Percentiles rank a stretch among this genome's conserved stretches.
These are phyloP conservation scores for Xerocomus amazonicus DNA, from an alignment of 1,284 basidiomycete species.

Conservation along the genomic window DNA sequence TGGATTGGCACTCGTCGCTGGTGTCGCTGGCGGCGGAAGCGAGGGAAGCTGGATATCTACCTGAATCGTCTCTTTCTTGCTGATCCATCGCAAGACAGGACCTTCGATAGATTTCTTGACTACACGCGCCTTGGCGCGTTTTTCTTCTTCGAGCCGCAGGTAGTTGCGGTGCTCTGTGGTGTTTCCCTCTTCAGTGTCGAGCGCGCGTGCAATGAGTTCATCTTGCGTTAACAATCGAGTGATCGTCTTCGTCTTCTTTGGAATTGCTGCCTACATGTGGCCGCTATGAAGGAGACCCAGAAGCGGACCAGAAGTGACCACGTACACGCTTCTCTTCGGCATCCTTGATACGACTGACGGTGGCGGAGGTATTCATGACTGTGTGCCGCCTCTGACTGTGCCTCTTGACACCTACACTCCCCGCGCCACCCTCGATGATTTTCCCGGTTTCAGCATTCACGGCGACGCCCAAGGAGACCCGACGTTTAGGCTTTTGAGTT, in stretches of 20 bases:
- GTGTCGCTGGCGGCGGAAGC: constrained; percentile 1
- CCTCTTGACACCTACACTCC: constrained; percentile 39
- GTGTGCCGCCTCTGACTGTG: constrained; percentile 66
- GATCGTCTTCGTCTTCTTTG: constrained; percentile 56
- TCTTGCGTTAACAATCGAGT: constrained; percentile 64
- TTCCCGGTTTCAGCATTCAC: constrained; percentile 59
- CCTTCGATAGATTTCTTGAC: constrained; percentile 62
- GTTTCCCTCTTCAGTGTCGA: constrained; percentile 84
- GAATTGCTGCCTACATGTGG: constrained; percentile 47
- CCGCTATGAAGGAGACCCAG: constrained; percentile 3
- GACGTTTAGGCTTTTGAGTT: constrained; percentile 42
- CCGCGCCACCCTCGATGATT: constrained; percentile 36
- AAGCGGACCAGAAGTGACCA: not conserved
- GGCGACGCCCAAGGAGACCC: constrained; percentile 50
- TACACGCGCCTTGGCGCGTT: constrained; percentile 63
- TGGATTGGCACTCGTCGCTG: constrained; percentile 5
- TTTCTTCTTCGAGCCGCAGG: constrained; percentile 76
- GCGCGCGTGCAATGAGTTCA: constrained; percentile 75
- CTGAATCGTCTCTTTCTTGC: constrained; percentile 54
- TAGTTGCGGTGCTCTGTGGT: constrained; percentile 76
- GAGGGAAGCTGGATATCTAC: constrained; percentile 21
- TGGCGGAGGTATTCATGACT: constrained; percentile 60
- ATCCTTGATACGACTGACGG: constrained; percentile 56
- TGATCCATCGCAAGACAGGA: constrained; percentile 72
- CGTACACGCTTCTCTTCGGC: constrained; percentile 60